A percentile compares a stretch with the other conserved stretches of the same genome.
Evolutionary conservation across 176 grass and related monocot genomes (phyloP).

Genomic region (Juncus inflexus): DNA sequence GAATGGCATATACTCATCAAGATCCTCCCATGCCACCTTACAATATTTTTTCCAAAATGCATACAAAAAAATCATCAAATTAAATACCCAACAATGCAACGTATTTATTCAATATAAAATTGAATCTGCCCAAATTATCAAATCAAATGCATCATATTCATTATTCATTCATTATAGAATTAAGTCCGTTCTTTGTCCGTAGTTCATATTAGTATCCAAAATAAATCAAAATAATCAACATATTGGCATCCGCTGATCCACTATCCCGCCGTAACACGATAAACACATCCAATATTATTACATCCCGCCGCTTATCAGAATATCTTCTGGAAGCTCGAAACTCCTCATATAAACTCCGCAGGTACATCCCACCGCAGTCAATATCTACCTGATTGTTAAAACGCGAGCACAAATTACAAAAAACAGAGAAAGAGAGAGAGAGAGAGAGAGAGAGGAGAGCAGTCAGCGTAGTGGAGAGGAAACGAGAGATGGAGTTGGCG

Average conservation of each 20-base stretch:
- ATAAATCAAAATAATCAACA: too few relatives aligned
- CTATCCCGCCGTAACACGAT: constrained; percentile 1
- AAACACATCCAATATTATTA: neutral
- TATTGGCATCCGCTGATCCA: neutral
- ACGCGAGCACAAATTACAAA: constrained; percentile 14
- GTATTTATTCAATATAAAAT: too few relatives aligned
- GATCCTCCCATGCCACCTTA: too few relatives aligned
- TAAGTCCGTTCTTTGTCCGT: too few relatives aligned
- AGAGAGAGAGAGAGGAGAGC: constrained; percentile 16
- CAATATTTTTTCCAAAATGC: too few relatives aligned
- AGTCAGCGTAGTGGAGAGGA: neutral
- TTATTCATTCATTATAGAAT: too few relatives aligned
- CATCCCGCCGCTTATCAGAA: constrained; percentile 8
- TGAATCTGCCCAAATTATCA: too few relatives aligned
- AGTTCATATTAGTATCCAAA: too few relatives aligned
- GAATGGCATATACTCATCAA: too few relatives aligned
- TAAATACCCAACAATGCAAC: too few relatives aligned
- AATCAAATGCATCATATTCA: too few relatives aligned
- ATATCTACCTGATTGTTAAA: constrained; percentile 30
- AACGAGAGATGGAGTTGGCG: constrained; percentile 55
- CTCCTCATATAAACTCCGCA: neutral
- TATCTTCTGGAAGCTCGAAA: neutral
- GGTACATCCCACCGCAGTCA: constrained; percentile 17
- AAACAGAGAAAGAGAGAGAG: neutral
- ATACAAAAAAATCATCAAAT: too few relatives aligned